phyloP scores from a whole-genome alignment of 169 alveolate species.

The Plasmodium gonderi region DNA sequence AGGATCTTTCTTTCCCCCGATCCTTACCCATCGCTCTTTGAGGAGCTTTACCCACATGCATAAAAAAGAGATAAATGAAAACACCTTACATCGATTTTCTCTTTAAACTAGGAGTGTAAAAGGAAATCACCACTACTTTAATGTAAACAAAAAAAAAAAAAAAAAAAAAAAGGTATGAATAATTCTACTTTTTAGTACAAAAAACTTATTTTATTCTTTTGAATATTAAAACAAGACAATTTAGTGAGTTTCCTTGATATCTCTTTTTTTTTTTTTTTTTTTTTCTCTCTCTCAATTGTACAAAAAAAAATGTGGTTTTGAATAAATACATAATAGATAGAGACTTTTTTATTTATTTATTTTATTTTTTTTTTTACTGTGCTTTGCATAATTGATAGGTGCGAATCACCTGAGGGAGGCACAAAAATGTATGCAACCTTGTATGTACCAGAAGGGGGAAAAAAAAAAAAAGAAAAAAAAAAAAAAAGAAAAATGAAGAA shows the following conservation, averaged over 20 bases:
- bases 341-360: not conserved
- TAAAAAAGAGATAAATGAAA: not conserved
- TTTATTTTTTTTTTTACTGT: not conserved
- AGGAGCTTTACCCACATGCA: not conserved
- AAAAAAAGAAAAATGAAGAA: too few relatives aligned
- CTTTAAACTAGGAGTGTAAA: not conserved
- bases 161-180: not conserved
- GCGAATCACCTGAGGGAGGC: not conserved
- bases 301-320: not conserved
- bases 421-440: not conserved
- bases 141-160: not conserved
- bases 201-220: not conserved
- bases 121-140: not conserved
- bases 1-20: not conserved
- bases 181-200: not conserved
- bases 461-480: not conserved
- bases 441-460: not conserved
- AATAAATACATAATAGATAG: not conserved
- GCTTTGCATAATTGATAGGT: not conserved
- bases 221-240: not conserved
- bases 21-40: not conserved
- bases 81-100: not conserved
- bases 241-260: too few relatives aligned
- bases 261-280: not conserved
- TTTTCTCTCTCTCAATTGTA: not conserved